Conservation (phyloP, 1,139 yeast genomes). For the Yamadazyma taylorii region DNA sequence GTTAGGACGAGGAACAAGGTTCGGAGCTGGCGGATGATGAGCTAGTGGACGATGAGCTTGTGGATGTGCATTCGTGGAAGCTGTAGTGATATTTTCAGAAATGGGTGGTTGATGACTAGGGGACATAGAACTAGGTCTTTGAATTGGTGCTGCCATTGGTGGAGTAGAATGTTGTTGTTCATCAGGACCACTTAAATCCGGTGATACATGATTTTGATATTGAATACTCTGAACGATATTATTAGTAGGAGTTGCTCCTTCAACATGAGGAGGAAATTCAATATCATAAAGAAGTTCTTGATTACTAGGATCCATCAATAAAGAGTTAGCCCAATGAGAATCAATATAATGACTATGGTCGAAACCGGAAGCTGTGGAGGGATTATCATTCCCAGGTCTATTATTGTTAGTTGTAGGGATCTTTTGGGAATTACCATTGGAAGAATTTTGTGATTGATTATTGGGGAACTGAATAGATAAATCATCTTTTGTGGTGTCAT, state of each 20-base stretch:
- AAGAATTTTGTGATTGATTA: too few species aligned
- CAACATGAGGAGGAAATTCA: constrained; percentile 19
- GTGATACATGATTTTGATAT: constrained; percentile 30
- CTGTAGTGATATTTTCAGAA: too few species aligned
- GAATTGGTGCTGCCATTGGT: constrained; percentile 3
- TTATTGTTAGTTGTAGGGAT: not conserved
- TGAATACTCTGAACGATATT: constrained; percentile 35
- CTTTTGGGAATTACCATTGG: not conserved
- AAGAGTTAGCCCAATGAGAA: constrained; percentile 41
- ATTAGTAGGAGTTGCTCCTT: constrained; percentile 19
- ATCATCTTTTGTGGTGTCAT: too few species aligned
- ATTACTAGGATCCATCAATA: constrained; percentile 34
- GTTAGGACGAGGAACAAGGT: too few species aligned
- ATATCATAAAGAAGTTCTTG: constrained; percentile 18
- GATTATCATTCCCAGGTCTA: not conserved
- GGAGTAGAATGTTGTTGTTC: constrained; percentile 3
- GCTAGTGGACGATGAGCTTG: not conserved
- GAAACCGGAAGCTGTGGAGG: not conserved
- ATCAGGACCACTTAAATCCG: constrained; percentile 8
- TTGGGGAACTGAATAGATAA: too few species aligned
- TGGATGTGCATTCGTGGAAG: constrained; percentile 1
- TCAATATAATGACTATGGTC: constrained; percentile 39
- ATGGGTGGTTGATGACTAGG: constrained; percentile 7
- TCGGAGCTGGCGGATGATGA: too few species aligned
- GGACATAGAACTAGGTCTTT: not conserved